Base-by-base conservation (phyloP, 2,329 filamentous ascomycete genomes). In the Exophiala mesophila region DNA sequence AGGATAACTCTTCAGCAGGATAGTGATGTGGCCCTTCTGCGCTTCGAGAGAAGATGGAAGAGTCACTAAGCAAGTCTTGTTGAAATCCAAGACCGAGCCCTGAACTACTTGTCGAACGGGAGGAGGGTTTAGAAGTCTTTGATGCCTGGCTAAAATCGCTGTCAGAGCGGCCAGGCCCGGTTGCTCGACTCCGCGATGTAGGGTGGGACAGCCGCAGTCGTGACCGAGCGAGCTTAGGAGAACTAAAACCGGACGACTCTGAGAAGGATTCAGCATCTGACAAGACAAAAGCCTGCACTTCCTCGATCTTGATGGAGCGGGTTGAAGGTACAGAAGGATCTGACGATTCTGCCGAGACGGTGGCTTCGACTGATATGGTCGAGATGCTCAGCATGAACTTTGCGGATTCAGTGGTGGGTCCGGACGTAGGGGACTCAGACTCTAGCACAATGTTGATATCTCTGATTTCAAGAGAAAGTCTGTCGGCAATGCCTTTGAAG, bases 401-500 rank as follows among this genome's bases (percentile, higher is more conserved):
- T 9, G 44, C 39, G n/a, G 34, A 41, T 15, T 52, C 51, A n/a
- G 26, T 29, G 10, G 42, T 20, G n/a, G 36, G n/a, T n/a, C 21
- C 39, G 8, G 26, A 41, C 7, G 13, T 17, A 13, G 46, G 45
- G 10, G 43, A 36, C 15, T 47, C 44, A 38, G 46, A 37, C 32
- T 52, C 44, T 20, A 52, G 26, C 36, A 49, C 32, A 18, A 46
- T 44, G 28, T 43, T 51, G 34, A 81, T 65, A 49, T 78, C 65
- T 33, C 64, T 69, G 26, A 80, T 62, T 15, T 64, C 68, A 24
- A 82, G 61, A 50, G 76, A 70, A 36, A 80, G 61, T 21, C 77
- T 69, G 55, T 81, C 76, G 32, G 71, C 61, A 15, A 80, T 68
- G 8, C 77, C 76, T 55, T 77, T 73, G 13, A 82, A 57, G 40